Percentiles rank a stretch among this genome's conserved stretches.
Conservation (phyloP, 2,329 filamentous ascomycete species). For the Colletotrichum cereale region DNA sequence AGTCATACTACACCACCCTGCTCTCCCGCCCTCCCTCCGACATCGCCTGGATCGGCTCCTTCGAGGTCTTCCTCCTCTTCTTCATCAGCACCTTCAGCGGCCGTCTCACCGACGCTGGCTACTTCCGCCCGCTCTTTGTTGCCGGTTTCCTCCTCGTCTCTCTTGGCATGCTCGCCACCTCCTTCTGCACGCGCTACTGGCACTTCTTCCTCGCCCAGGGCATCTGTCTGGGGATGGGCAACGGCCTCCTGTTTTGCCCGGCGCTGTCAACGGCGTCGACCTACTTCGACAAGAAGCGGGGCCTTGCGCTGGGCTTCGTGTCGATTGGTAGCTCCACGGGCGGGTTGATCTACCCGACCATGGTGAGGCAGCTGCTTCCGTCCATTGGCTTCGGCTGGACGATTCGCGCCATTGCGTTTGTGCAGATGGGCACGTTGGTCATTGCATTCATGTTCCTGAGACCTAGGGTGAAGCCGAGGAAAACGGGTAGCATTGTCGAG, state of each 20-base stretch:
- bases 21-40: conserved; percentile 57
- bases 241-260: conserved; percentile 74
- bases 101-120: conserved; percentile 66
- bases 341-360: conserved; percentile 66
- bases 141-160: conserved; percentile 57
- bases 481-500: conserved; percentile 57
- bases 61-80: conserved; percentile 67
- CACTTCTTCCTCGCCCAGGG: conserved; percentile 69
- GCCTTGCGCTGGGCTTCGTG: conserved; percentile 71
- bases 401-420: conserved; percentile 70
- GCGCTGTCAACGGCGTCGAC: conserved; percentile 74
- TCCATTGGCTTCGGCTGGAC: conserved; percentile 70
- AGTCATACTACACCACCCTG: conserved; percentile 62
- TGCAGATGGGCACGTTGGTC: conserved; percentile 60
- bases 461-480: conserved; percentile 57
- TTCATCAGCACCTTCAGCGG: conserved; percentile 67
- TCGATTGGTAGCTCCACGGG: conserved; percentile 72
- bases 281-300: conserved; percentile 70
- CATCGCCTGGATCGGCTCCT: conserved; percentile 67
- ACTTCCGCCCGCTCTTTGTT: conserved; percentile 59
- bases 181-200: conserved; percentile 62
- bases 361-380: conserved; percentile 68
- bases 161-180: conserved; percentile 62
- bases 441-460: conserved; percentile 55
- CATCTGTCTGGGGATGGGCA: conserved; percentile 66